Base-by-base conservation (phyloP, 176 grass and related monocot species). In the Saccharum officinarum region DNA sequence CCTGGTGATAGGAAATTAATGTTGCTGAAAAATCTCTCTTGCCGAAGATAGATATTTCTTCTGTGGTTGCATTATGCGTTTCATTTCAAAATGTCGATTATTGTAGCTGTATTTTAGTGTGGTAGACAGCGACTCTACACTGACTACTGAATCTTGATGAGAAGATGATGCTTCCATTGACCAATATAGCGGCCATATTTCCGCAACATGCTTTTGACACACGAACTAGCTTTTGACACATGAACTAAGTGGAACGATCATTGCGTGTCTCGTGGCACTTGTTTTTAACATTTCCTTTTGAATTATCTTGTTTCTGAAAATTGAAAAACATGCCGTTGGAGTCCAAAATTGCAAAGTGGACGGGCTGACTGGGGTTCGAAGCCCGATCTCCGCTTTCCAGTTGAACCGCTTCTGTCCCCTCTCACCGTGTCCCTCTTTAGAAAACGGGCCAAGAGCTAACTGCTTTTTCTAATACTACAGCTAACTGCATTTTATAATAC, bases 21-120 rank as follows among this genome's bases (percentile, higher is more conserved):
- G 39, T 9, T 45, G n/a, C 26, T 12, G 54, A 72, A 61, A 71
- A 85, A 31, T 49, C 54, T 73, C 18, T 8, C 25, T 67, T 13
- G 8, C 22, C 47, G 4, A 20, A 87, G 38, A 87, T 64, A 30
- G 25, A 57, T 69, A 60, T 66, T 80, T 80, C 67, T 47, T 38
- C 15, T 10, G 31, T 73, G 5, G 30, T 64, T 25, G 47, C 54
- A 63, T 69, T 59, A n/a, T 55, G 16, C 49, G 70, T 77, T 34
- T 55, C 64, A 34, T 10, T 68, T 34, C 78, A 47, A 28, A 10
- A n/a, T n/a, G 74, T 10, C 15, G 20, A 33, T n/a, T 50, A 22
- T 49, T 5, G 4, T 14, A 44, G 39, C 62, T 80, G 26, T 66
- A 33, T 66, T 41, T 8, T 46, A 28, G 11, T 23, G 22, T 15